Percentiles rank a stretch among this genome's conserved stretches.
phyloP scores from a whole-genome alignment of 116 monocot species.

The Dioscorea cayenensis region DNA sequence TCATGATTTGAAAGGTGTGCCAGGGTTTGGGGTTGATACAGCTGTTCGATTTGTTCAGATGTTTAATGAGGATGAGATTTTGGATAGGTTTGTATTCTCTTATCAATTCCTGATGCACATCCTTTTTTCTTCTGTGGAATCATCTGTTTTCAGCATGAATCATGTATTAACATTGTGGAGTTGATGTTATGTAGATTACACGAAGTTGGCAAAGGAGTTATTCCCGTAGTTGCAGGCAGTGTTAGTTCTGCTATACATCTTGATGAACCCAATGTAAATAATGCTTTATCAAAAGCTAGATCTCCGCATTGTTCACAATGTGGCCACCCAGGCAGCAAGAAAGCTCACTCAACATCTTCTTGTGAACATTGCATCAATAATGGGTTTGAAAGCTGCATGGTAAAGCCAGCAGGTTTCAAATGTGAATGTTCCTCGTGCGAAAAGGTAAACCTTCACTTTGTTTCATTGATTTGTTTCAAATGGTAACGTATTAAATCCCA shows the following conservation, averaged over 20 bases:
- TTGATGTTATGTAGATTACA: conserved; percentile 44
- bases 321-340: conserved; percentile 87
- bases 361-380: conserved; percentile 52
- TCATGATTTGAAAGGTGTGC: conserved; percentile 67
- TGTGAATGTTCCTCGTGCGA: conserved; percentile 60
- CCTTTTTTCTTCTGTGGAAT: conserved; percentile 1
- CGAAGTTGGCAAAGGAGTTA: conserved; percentile 58
- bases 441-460: conserved; percentile 32
- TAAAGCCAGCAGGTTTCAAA: conserved; percentile 71
- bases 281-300: conserved; percentile 21
- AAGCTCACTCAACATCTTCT: conserved; percentile 39
- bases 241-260: conserved; percentile 14
- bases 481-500: neutral
- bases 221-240: conserved; percentile 12
- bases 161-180: neutral
- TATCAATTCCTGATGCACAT: neutral
- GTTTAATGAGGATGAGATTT: conserved; percentile 68
- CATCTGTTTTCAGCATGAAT: neutral
- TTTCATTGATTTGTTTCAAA: neutral
- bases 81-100: conserved; percentile 49
- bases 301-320: conserved; percentile 78
- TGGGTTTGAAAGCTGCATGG: conserved; percentile 49
- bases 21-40: conserved; percentile 81
- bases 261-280: conserved; percentile 10
- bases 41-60: conserved; percentile 82